These are phyloP conservation scores for Proliferodiscus dingleyae DNA, from an alignment of 2,329 filamentous ascomycete genomes.

Conservation along the genomic window DNA sequence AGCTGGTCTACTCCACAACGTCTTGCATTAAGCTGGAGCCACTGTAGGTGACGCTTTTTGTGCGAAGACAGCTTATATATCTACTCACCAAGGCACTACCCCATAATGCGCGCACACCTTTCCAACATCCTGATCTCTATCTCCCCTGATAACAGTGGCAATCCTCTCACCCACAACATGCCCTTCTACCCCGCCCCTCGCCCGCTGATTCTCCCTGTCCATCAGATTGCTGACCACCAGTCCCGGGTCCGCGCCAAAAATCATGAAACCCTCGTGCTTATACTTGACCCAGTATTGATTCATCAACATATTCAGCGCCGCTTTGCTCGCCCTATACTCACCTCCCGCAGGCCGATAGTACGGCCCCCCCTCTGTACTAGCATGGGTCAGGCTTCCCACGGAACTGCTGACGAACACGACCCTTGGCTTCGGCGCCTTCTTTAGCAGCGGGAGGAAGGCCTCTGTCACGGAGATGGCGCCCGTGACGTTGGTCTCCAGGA, in stretches of 20 bases:
- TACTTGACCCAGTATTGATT: slow-evolving; percentile 11
- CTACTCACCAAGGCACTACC: slow-evolving; percentile 9
- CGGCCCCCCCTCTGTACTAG: slow-evolving; percentile 7
- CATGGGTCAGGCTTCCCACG: slow-evolving; percentile 15
- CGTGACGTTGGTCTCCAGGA: slow-evolving; percentile 16
- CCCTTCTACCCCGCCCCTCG: slow-evolving; percentile 7
- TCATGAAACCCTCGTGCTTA: slow-evolving; percentile 16
- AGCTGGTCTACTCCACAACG: too few relatives aligned
- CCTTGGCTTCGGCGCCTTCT: slow-evolving; percentile 10
- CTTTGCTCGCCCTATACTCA: slow-evolving; percentile 15
- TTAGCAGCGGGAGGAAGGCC: slow-evolving; percentile 18
- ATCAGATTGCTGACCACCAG: slow-evolving; percentile 15
- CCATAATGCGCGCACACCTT: slow-evolving; percentile 18
- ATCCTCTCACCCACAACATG: slow-evolving; percentile 32
- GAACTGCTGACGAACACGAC: slow-evolving; percentile 20
- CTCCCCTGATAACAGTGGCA: slow-evolving; percentile 18
- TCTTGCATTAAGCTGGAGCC: too few relatives aligned
- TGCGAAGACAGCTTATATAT: neutral
- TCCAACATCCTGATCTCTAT: slow-evolving; percentile 19
- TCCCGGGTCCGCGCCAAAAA: slow-evolving; percentile 16
- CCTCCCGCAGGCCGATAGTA: neutral
- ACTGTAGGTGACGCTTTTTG: too few relatives aligned
- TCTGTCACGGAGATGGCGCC: slow-evolving; percentile 13
- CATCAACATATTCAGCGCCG: slow-evolving; percentile 21
- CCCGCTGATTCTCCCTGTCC: slow-evolving; percentile 1